phyloP scores from a whole-genome alignment of 306 rosid genomes.

The Geum urbanum region DNA sequence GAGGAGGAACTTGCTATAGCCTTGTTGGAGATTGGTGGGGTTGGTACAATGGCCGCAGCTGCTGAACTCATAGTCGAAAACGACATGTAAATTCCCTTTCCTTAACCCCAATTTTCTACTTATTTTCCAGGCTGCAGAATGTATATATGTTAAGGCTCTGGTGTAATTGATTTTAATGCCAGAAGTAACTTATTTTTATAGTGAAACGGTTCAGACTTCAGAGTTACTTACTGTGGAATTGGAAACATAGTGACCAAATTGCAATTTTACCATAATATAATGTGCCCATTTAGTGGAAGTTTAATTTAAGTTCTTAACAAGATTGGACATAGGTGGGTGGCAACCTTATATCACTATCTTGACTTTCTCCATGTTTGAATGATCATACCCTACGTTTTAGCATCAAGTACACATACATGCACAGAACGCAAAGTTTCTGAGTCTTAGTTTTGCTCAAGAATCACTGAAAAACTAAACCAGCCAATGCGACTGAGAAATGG shows the following conservation, averaged over 20 bases:
- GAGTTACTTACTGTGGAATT: not conserved
- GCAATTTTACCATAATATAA: not conserved
- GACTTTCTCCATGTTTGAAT: slow-evolving; percentile 11
- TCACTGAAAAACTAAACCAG: not conserved
- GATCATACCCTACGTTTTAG: slow-evolving; percentile 7
- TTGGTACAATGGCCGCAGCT: slow-evolving; percentile 77
- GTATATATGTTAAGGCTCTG: slow-evolving; percentile 1
- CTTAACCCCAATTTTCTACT: slow-evolving; percentile 11
- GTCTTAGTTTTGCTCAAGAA: not conserved
- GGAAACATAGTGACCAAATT: not conserved
- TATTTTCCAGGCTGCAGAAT: slow-evolving; percentile 8
- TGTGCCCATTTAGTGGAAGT: not conserved
- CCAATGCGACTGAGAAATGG: slow-evolving; percentile 26
- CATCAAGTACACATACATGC: not conserved
- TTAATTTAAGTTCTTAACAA: not conserved
- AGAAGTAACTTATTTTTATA: slow-evolving; percentile 5
- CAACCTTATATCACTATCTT: not conserved
- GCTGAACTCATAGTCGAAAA: slow-evolving; percentile 73
- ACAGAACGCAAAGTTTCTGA: not conserved
- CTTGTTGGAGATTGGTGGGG: slow-evolving; percentile 66
- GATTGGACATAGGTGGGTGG: slow-evolving; percentile 14
- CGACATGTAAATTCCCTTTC: slow-evolving; percentile 30
- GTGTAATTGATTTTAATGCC: slow-evolving; percentile 16
- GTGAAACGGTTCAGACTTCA: not conserved
- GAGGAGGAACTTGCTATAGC: slow-evolving; percentile 88